These are phyloP conservation scores for Ceratocystis ficicola DNA, from an alignment of 2,329 filamentous ascomycete species.

Conservation along the genomic window DNA sequence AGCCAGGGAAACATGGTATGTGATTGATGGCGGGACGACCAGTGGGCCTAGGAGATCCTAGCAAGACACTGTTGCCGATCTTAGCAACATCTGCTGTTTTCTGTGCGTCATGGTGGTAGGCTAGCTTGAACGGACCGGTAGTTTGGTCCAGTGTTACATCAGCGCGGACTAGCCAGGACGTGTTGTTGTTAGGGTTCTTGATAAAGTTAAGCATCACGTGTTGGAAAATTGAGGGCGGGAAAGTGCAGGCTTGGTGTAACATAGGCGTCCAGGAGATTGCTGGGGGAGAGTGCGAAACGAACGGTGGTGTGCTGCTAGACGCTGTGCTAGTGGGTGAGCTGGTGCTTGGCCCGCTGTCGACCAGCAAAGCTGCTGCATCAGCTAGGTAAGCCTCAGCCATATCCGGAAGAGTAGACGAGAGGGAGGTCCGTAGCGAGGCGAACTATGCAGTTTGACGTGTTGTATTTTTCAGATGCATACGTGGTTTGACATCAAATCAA, in stretches of 20 bases:
- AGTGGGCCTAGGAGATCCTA: no score
- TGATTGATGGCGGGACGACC: slow-evolving; percentile 10
- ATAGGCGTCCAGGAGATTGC: slow-evolving; percentile 40
- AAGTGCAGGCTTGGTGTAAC: slow-evolving; percentile 46
- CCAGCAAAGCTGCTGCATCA: slow-evolving; percentile 3
- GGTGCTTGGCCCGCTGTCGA: not conserved
- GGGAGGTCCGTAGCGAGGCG: not conserved
- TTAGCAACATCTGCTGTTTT: not conserved
- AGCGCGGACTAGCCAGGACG: slow-evolving; percentile 63
- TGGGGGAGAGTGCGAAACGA: not conserved
- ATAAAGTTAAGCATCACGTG: slow-evolving; percentile 62
- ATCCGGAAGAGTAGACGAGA: not conserved
- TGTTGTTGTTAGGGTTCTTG: slow-evolving; percentile 68
- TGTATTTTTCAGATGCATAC: not conserved
- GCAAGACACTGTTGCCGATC: not conserved
- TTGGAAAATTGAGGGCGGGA: slow-evolving; percentile 50
- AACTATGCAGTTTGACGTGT: not conserved
- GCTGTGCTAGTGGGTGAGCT: not conserved
- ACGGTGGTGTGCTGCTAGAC: not conserved
- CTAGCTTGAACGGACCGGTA: slow-evolving; percentile 26
- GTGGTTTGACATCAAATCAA: not conserved
- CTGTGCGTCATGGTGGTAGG: not conserved
- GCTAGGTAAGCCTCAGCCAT: slow-evolving; percentile 15
- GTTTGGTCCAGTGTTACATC: slow-evolving; percentile 50
- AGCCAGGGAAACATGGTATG: slow-evolving; percentile 32